Percentiles rank a stretch among this genome's conserved stretches.
Evolutionary conservation across 371 early-diverging fungal species (phyloP).

Genomic region (Mortierella sp.): DNA sequence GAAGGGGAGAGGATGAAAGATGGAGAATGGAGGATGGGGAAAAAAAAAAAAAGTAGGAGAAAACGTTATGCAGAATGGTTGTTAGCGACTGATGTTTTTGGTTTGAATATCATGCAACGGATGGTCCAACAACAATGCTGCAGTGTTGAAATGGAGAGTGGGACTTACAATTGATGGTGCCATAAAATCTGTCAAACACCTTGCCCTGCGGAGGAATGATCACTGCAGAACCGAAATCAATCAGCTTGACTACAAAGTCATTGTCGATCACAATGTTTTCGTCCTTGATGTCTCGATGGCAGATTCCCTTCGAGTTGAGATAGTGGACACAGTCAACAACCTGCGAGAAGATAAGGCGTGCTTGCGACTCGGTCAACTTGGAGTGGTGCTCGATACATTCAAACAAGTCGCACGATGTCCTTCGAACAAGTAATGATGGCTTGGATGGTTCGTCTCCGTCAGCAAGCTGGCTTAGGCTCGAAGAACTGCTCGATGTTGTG

Average conservation of each 20-base stretch:
- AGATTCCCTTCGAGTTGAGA: conserved; percentile 63
- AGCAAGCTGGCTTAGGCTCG: conserved; percentile 26
- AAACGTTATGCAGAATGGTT: neutral
- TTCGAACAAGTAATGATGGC: conserved; percentile 57
- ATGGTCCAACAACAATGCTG: no score
- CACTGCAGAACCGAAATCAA: conserved; percentile 84
- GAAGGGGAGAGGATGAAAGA: conserved; percentile 14
- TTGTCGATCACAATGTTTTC: conserved; percentile 84
- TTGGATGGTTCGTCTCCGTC: conserved; percentile 23
- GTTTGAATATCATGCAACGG: no score
- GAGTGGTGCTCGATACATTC: conserved; percentile 80
- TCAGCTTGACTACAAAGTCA: conserved; percentile 75
- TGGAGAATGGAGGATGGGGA: neutral
- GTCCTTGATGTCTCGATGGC: conserved; percentile 75
- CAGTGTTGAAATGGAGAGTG: no score
- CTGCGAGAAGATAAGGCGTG: conserved; percentile 73
- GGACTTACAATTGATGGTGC: conserved; percentile 63
- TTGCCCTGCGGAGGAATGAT: conserved; percentile 61
- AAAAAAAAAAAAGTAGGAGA: neutral
- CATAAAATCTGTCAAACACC: conserved; percentile 70
- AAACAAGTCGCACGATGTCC: conserved; percentile 76
- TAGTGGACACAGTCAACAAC: conserved; percentile 73
- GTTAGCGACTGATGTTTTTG: no score
- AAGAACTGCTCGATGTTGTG: conserved; percentile 18
- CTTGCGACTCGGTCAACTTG: conserved; percentile 67